phyloP scores from a whole-genome alignment of 2,329 filamentous ascomycete species.

The Fusarium poae region DNA sequence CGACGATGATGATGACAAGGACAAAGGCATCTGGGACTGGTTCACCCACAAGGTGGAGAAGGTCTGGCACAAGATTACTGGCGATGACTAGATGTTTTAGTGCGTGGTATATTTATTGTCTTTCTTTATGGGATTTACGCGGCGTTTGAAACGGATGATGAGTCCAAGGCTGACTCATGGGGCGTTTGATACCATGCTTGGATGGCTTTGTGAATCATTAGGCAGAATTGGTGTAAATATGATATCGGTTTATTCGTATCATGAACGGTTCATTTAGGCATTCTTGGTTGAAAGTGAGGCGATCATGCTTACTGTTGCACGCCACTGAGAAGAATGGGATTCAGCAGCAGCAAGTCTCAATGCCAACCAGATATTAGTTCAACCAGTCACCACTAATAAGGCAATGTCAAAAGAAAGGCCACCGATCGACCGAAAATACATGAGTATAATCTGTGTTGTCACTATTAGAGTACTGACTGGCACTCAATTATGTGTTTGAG shows the following conservation, averaged over 20 bases:
- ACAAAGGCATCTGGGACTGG: conserved; percentile 65
- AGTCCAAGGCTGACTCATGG: conserved; percentile 8
- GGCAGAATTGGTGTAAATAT: conserved; percentile 1
- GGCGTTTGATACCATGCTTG: conserved; percentile 27
- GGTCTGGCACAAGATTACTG: conserved; percentile 61
- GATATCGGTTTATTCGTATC: conserved; percentile 6
- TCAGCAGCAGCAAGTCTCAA: background rate
- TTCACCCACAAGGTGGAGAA: conserved; percentile 62
- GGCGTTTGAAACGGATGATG: conserved; percentile 31
- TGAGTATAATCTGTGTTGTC: background rate
- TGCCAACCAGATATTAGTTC: background rate
- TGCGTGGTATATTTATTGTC: background rate
- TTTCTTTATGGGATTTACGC: conserved; percentile 7
- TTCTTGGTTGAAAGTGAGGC: conserved; percentile 16
- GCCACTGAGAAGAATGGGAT: background rate
- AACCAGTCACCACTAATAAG: background rate
- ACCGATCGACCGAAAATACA: background rate
- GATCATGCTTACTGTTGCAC: conserved; percentile 2
- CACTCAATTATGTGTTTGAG: background rate
- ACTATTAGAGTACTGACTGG: background rate
- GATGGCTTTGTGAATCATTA: conserved; percentile 5
- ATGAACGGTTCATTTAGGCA: background rate
- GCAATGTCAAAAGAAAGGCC: background rate
- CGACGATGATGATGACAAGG: conserved; percentile 50
- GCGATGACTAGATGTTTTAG: conserved; percentile 37